Conservation (phyloP, 2,329 filamentous ascomycete species). For the Aspergillus sojae region DNA sequence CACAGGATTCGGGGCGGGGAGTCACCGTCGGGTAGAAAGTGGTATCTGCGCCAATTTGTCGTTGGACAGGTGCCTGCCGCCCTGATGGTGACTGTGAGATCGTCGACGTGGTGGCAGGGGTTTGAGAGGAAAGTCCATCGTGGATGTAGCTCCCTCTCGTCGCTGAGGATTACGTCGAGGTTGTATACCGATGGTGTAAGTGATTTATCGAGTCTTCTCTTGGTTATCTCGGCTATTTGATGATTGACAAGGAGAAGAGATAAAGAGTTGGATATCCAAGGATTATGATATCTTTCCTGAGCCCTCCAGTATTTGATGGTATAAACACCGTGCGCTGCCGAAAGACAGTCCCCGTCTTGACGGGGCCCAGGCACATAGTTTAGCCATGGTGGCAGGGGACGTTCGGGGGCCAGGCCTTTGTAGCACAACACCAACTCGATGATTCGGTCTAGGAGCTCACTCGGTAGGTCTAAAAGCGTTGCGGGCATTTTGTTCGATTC, state of each 20-base stretch:
- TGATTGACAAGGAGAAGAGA: slow-evolving; percentile 2
- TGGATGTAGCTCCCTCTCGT: slow-evolving; percentile 6
- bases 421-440: slow-evolving; percentile 1
- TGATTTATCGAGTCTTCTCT: not conserved
- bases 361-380: not conserved
- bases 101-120: not conserved
- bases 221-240: not conserved
- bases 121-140: not conserved
- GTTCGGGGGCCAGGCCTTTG: not conserved
- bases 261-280: not conserved
- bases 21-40: not conserved
- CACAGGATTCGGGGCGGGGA: not conserved
- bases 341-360: not conserved
- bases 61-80: not conserved
- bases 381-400: not conserved
- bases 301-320: slow-evolving; percentile 1
- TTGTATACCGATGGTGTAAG: not conserved
- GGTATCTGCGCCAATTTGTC: not conserved
- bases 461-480: not conserved
- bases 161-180: not conserved
- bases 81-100: not conserved
- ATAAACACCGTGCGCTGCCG: not conserved
- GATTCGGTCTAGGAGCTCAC: slow-evolving; percentile 6
- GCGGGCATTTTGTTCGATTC: not conserved
- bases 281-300: not conserved